These are phyloP conservation scores for Fusarium incarnatum DNA, from an alignment of 2,329 filamentous ascomycete species.

Conservation along the genomic window DNA sequence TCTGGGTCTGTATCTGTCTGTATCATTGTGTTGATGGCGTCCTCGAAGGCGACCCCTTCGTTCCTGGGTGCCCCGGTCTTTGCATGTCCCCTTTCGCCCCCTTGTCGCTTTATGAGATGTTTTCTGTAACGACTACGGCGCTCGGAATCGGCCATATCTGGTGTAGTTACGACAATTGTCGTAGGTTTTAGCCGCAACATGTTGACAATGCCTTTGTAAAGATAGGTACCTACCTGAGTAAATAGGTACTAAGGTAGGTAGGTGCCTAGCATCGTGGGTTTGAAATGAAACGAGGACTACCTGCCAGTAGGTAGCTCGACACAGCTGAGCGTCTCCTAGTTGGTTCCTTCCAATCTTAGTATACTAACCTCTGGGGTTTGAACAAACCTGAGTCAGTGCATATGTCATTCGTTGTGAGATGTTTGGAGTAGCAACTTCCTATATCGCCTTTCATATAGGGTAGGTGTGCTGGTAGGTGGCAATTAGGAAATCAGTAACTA, in stretches of 20 bases:
- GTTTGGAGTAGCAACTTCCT: not conserved
- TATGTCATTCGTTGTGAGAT: not conserved
- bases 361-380: not conserved
- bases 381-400: not conserved
- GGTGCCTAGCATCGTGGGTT: not conserved
- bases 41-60: not conserved
- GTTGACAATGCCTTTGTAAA: not conserved
- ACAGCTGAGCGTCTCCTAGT: not conserved
- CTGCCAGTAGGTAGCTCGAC: not conserved
- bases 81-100: not conserved
- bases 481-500: not conserved
- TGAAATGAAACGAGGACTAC: not conserved
- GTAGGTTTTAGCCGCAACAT: constrained; percentile 43
- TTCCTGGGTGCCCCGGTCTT: not conserved
- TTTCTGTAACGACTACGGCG: constrained; percentile 38
- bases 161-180: constrained; percentile 28
- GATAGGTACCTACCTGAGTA: not conserved
- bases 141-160: constrained; percentile 38
- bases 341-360: not conserved
- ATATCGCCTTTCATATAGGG: not conserved
- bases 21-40: not conserved
- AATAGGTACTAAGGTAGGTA: too few species aligned
- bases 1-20: not conserved
- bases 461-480: not conserved
- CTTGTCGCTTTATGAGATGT: constrained; percentile 13